Base-by-base conservation (phyloP, 306 rosid species). In the Boehmeria nivea region DNA sequence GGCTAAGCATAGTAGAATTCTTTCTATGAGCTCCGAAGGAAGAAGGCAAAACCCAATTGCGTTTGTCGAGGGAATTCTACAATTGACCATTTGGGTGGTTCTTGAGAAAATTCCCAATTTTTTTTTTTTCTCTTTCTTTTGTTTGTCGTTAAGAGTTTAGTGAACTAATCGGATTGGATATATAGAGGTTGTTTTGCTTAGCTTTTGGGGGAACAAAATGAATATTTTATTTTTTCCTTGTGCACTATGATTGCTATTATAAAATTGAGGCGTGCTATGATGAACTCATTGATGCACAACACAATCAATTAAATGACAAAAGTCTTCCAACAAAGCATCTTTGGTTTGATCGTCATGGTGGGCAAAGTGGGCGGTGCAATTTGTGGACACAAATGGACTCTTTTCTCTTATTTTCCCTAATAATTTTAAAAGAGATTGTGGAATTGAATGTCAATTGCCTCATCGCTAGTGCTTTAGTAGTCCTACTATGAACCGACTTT, bases 1-100 rank as follows among this genome's bases (percentile, higher is more conserved):
- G 0, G 78, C 80, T 0, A 80, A 59, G 1, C 75, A 51, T 40
- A 80, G 77, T 20, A 80, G 78, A n/a, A 80, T 80, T 44, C 28
- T 72, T 14, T 80, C 80, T 57, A 80, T 76, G 21, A 80, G 78
- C 24, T 76, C 82, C 11, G 71, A 76, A 3, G 86, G 86, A 6
- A 80, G 75, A 37, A 80, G 86, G 58, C 82, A 80, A 28, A 78
- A 71, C 15, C 83, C 89, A 57, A 78, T 70, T 18, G 72, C 60
- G 40, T 70, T 70, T 0, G 78, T 33, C 0, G 76, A 27, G 59
- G 83, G 59, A 39, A 59, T 70, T 63, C 63, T 69, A 63, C 69
- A 74, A 67, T 64, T 64, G n/a, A 54, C 78, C 89, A 78, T 82
- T 69, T n/a, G n/a, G n/a, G n/a, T n/a, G n/a, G n/a, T n/a, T n/a